phyloP scores from a whole-genome alignment of 257 asterid genomes.

The Solanum corneliomulleri region DNA sequence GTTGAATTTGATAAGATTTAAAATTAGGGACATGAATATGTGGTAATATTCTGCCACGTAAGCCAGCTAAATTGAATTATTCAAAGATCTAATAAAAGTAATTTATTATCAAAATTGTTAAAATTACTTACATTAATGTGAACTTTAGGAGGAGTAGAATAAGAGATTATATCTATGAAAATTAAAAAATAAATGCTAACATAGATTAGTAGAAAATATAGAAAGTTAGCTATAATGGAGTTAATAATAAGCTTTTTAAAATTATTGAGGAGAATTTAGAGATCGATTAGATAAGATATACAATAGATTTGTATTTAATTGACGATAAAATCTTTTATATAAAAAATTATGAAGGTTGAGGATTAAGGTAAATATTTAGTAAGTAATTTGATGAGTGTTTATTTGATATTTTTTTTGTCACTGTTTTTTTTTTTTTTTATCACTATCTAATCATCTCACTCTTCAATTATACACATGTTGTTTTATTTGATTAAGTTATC shows the following conservation, averaged over 20 bases:
- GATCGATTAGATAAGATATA: background rate
- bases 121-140: background rate
- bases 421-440: too few relatives aligned
- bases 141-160: background rate
- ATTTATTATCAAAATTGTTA: too few relatives aligned
- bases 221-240: background rate
- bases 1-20: background rate
- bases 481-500: too few relatives aligned
- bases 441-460: background rate
- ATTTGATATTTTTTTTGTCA: accelerated
- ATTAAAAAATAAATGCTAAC: background rate
- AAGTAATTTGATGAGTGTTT: background rate
- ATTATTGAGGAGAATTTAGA: background rate
- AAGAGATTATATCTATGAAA: background rate
- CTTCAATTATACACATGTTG: background rate
- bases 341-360: too few relatives aligned
- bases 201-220: background rate
- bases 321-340: background rate
- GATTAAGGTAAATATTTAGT: background rate
- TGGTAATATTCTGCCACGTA: background rate
- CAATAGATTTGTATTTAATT: too few relatives aligned
- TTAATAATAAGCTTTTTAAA: background rate
- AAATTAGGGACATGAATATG: background rate
- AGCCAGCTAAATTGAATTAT: background rate
- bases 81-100: too few relatives aligned